Base-by-base conservation (phyloP, 2,329 filamentous ascomycete species). In the Lizonia empirigonia region DNA sequence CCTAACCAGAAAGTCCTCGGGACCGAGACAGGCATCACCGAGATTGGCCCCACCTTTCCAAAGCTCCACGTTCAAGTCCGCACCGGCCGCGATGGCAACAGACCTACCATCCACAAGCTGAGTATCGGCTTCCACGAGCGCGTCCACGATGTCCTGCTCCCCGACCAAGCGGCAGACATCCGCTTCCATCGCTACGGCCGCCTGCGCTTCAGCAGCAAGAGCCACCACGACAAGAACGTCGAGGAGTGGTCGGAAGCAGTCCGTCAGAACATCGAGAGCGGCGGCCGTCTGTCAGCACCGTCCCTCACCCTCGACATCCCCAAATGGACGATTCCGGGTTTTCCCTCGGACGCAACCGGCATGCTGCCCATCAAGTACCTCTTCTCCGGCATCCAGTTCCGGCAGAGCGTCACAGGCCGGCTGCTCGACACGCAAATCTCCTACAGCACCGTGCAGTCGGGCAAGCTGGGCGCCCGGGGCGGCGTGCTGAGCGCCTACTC, bases 111-210 rank as follows among this genome's bases (percentile, higher is more conserved):
- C 6, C 55, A 56, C 15, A 64, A 59, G 19, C 42, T 68, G 5
- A 54, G 44, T 12, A 46, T 73, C 7, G 53, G 44, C 2, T 60
- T 70, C 27, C 52, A 63, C 13, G 50, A 67, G 23, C 56, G 55
- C 3, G 29, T 55, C 4, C 61, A 68, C 33, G 61, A 71, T 35
- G 67, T 71, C 1, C 53, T 72, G 1, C 61, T 73, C 10, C 71
- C 71, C 0, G 58, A 65, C 19, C 51, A 62, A 36, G 58, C 63
- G 4, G 42, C 53, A 4, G 71, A 74, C 35, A 35, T 74, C 8
- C 62, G 64, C 1, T 72, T 73, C 48, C 32, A 44, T 12, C 51
- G 41, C 13, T 49, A 53, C 7, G 56, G 60, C 18, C 53, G 44
- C 4, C 20, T 73, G 15, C 44, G 42, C 7, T 46, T 68, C 19